A percentile compares a stretch with the other conserved stretches of the same genome.
These are phyloP conservation scores for Sideroxylon spinosum DNA, from an alignment of 179 eudicot genomes.

Conservation along the genomic window DNA sequence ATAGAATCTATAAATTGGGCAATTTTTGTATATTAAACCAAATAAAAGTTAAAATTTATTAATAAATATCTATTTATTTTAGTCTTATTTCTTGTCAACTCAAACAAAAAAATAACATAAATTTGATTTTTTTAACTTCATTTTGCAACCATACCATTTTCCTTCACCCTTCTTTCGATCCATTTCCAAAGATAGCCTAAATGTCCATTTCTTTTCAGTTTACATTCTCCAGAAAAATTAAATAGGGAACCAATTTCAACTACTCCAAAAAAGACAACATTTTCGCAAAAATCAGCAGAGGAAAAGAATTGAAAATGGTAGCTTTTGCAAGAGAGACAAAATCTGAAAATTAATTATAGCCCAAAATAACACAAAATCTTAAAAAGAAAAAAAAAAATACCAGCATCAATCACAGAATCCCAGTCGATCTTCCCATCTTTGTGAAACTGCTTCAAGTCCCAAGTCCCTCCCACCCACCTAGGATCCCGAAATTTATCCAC, in stretches of 20 bases:
- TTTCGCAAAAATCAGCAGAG: background rate
- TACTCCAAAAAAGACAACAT: background rate
- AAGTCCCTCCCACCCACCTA: constrained; percentile 52
- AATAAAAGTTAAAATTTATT: no score
- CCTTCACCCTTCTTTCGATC: no score
- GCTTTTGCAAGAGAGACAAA: background rate
- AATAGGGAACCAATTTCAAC: background rate
- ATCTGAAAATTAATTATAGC: background rate
- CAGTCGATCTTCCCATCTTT: constrained; percentile 52
- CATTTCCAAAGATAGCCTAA: no score
- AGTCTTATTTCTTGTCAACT: no score
- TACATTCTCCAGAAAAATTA: background rate
- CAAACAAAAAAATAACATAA: no score
- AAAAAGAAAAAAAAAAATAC: constrained; percentile 20
- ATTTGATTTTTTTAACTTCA: no score
- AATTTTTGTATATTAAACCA: no score
- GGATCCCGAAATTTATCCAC: constrained; percentile 12
- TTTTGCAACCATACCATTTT: no score
- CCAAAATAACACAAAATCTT: background rate
- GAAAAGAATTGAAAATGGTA: background rate
- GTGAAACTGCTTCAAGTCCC: constrained; percentile 57
- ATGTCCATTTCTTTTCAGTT: no score
- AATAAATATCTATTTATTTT: no score
- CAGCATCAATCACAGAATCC: constrained; percentile 78
- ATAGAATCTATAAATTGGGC: no score